phyloP scores from a whole-genome alignment of 2,329 filamentous ascomycete species.

The Aspergillus sp. region DNA sequence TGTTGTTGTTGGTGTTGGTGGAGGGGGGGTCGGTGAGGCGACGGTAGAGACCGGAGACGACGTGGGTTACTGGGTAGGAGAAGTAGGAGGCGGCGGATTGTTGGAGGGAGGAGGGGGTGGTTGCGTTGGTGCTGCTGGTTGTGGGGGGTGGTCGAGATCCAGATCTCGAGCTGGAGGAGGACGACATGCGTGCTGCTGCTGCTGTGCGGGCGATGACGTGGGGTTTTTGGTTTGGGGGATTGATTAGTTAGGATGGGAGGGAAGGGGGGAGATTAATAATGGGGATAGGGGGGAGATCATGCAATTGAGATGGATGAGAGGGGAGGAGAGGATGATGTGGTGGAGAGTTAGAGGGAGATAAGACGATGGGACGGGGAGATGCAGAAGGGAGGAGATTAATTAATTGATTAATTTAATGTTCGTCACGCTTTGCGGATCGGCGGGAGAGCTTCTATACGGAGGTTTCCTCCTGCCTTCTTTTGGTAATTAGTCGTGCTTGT shows the following conservation, averaged over 20 bases:
- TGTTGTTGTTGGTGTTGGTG: slow-evolving; percentile 24
- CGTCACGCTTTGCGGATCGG: not conserved
- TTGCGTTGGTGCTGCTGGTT: slow-evolving; percentile 8
- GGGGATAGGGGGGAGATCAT: not conserved
- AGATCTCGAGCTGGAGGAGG: slow-evolving; percentile 7
- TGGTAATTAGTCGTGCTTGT: too few relatives aligned
- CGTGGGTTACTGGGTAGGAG: slow-evolving; percentile 54
- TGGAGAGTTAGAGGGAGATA: not conserved
- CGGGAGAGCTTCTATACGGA: not conserved
- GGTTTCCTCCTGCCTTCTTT: not conserved
- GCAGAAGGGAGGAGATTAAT: not conserved
- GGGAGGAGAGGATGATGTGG: not conserved
- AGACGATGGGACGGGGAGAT: not conserved
- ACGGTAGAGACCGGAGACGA: slow-evolving; percentile 65
- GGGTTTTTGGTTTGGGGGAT: too few relatives aligned
- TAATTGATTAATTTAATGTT: too few relatives aligned
- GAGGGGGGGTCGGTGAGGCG: slow-evolving; percentile 56
- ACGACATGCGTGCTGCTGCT: not conserved
- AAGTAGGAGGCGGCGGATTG: slow-evolving; percentile 49
- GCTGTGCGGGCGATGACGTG: not conserved
- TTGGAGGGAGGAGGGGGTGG: slow-evolving; percentile 25
- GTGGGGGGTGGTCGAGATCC: not conserved
- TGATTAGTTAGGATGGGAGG: too few relatives aligned
- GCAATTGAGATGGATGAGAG: not conserved
- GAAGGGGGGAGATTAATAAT: not conserved